Base-by-base conservation (phyloP, 75 land plant species). In the Cunninghamia lanceolata region DNA sequence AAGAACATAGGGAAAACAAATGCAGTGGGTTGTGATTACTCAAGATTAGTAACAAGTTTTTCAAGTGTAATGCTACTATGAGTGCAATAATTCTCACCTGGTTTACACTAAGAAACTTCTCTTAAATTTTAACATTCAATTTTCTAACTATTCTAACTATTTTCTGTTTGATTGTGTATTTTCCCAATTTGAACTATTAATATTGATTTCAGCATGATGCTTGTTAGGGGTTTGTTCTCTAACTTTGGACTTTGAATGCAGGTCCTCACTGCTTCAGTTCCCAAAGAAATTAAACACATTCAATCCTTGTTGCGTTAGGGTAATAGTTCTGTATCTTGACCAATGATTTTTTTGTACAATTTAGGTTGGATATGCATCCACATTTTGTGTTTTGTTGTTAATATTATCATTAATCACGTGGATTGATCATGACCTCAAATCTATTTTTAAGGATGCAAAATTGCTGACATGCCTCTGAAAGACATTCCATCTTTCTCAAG, bases 241-340 rank as follows among this genome's bases (percentile, higher is more conserved):
- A 43, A 63, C 28, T 63, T 17, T 46, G 66, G 82, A 17, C 9
- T 59, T 66, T 84, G 38, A 42, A 30, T 36, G 63, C 84, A 94
- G 95, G 94, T 94, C 25, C 92, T 94, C 2, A 94, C 95, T 70
- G 93, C 88, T n/a, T 94, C 94, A 40, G 83, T 94, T 87, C 95
- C 95, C 0, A 94, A 91, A 82, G 95, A 94, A 71, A 84, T 92
- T 47, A 82, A 90, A 38, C 95, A 94, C 43, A 89, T 94, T 1
- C 88, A 86, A 19, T 82, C 90, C 38, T 78, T 92, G 88, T 80
- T 94, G 28, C 28, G n/a, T 63, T 63, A 63, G 68, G 68, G 68
- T 63, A 6, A 63, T 63, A 63, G n/a, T 25, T 25, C 4, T 7
- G 6, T 63, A 63, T 63, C 28, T 25, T 63, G 7, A 25, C 8